Evolutionary conservation across 345 rosid species (phyloP).

Genomic region (Abelmoschus esculentus): DNA sequence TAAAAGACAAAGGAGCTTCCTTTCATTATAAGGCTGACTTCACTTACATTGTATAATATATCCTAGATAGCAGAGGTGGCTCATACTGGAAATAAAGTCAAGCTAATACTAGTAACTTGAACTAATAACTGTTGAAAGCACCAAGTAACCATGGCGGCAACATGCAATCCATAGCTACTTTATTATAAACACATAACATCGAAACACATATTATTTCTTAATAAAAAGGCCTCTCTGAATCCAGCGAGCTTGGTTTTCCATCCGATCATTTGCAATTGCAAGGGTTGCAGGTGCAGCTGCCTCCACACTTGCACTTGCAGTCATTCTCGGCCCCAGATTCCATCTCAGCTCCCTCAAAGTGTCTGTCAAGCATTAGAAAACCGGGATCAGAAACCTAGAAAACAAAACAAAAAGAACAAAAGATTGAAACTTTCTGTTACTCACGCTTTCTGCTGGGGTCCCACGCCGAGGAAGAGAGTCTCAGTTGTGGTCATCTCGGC

Average conservation of each 20-base stretch:
- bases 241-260: not conserved
- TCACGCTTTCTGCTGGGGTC: constrained; percentile 31
- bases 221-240: not conserved
- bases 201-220: not conserved
- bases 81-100: not conserved
- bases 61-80: not conserved
- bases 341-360: constrained; percentile 46
- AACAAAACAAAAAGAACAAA: not conserved
- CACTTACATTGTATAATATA: not conserved
- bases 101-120: not conserved
- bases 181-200: not conserved
- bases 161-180: not conserved
- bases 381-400: not conserved
- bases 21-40: not conserved
- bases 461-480: constrained; percentile 51
- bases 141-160: constrained; percentile 6
- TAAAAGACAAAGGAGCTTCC: not conserved
- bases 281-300: constrained; percentile 74
- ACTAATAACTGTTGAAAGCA: not conserved
- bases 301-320: constrained; percentile 80
- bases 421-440: not conserved
- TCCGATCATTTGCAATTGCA: constrained; percentile 70
- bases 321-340: constrained; percentile 53
- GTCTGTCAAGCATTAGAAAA: constrained; percentile 16
- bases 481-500: constrained; percentile 46